Evolutionary conservation across 1,284 basidiomycete species (phyloP).

Genomic region (Ustanciosporium gigantosporum): DNA sequence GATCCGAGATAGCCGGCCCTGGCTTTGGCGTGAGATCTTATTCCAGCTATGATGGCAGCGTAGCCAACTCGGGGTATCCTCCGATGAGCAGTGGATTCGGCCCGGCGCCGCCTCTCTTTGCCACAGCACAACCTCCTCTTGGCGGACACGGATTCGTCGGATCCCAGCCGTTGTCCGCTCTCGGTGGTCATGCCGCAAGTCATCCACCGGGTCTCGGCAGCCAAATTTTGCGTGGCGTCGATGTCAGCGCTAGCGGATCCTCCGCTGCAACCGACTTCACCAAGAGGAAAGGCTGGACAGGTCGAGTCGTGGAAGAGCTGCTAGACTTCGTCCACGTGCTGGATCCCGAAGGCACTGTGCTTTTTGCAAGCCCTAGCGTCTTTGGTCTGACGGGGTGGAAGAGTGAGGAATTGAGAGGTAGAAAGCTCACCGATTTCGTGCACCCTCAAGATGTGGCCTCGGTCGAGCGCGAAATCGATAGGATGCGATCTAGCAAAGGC

Average conservation of each 20-base stretch:
- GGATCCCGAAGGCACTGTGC: constrained; percentile 40
- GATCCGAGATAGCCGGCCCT: constrained; percentile 15
- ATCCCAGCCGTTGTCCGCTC: constrained; percentile 20
- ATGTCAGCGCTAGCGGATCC: constrained; percentile 36
- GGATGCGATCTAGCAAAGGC: constrained; percentile 32
- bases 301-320: constrained; percentile 50
- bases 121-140: constrained; percentile 11
- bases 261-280: constrained; percentile 51
- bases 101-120: constrained; percentile 17
- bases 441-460: constrained; percentile 48
- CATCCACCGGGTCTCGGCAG: constrained; percentile 45
- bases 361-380: constrained; percentile 48
- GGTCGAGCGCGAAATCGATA: constrained; percentile 41
- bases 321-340: constrained; percentile 55
- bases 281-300: constrained; percentile 53
- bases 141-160: constrained; percentile 23
- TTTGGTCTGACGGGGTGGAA: constrained; percentile 49
- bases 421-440: constrained; percentile 44
- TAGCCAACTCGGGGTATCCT: constrained; percentile 5
- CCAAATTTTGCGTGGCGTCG: constrained; percentile 38
- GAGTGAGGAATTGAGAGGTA: constrained; percentile 46
- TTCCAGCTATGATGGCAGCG: constrained; percentile 16
- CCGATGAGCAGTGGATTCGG: constrained; percentile 11
- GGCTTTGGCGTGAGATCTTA: constrained; percentile 16
- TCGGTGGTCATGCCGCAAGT: constrained; percentile 40